A percentile compares a stretch with the other conserved stretches of the same genome.
Evolutionary conservation across 345 rosid genomes (phyloP).

Genomic region (Corchorus capsularis): DNA sequence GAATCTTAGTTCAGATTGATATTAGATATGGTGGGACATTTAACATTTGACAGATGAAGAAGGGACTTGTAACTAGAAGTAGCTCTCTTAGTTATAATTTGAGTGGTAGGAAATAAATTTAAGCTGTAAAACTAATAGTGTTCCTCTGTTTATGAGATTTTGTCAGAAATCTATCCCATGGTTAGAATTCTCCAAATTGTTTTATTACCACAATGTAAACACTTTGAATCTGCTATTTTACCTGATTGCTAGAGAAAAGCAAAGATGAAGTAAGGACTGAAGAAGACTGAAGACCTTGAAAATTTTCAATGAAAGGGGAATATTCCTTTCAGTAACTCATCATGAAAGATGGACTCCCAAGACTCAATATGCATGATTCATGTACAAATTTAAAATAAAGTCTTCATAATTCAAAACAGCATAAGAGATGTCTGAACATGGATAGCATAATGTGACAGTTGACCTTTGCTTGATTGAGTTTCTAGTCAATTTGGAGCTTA

Average conservation of each 20-base stretch:
- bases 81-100: not conserved
- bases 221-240: not conserved
- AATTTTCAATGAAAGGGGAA: no score
- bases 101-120: not conserved
- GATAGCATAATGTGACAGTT: not conserved
- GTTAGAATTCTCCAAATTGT: not conserved
- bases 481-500: not conserved
- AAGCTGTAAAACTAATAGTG: not conserved
- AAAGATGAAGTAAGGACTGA: not conserved
- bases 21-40: not conserved
- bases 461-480: not conserved
- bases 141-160: no score
- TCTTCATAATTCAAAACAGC: not conserved
- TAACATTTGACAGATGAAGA: not conserved
- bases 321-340: no score
- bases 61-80: not conserved
- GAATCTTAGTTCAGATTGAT: constrained; percentile 2
- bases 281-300: not conserved
- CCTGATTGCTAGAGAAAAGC: not conserved
- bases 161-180: not conserved
- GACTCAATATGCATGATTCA: not conserved
- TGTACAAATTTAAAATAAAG: not conserved
- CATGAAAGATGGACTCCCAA: not conserved
- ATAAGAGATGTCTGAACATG: not conserved
- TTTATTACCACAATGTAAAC: not conserved